Evolutionary conservation across 306 rosid genomes (phyloP).

Genomic region (Casuarina cunninghamiana): DNA sequence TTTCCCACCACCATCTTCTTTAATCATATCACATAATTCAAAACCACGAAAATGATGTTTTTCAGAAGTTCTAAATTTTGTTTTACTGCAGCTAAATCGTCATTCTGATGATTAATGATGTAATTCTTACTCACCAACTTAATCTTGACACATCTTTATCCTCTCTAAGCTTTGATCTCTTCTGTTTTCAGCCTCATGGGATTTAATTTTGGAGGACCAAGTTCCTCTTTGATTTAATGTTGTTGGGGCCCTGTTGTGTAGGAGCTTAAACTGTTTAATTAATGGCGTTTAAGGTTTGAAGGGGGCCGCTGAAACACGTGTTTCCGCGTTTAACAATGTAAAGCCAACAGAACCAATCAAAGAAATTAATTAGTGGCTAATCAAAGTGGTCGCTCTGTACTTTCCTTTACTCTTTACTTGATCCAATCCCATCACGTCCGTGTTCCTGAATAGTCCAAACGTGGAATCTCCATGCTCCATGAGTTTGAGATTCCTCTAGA

Average conservation of each 20-base stretch:
- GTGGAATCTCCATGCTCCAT: constrained; percentile 19
- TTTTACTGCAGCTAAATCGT: too few species aligned
- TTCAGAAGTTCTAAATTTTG: neutral
- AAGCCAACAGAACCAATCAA: neutral
- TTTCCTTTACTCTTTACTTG: constrained; percentile 1
- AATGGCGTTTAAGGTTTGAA: neutral
- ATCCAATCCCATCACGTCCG: neutral
- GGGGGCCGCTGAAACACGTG: neutral
- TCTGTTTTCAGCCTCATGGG: too few species aligned
- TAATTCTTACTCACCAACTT: neutral
- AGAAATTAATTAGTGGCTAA: neutral
- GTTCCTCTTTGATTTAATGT: neutral
- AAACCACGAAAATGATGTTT: neutral
- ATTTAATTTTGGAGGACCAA: neutral
- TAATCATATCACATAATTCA: neutral
- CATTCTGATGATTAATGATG: neutral
- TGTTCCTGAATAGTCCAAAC: constrained; percentile 7
- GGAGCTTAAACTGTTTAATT: neutral
- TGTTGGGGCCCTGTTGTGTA: neutral
- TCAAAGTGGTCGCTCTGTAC: neutral
- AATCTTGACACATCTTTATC: neutral
- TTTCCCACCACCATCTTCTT: neutral
- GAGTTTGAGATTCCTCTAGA: neutral
- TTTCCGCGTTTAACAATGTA: constrained; percentile 1
- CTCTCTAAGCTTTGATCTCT: too few species aligned